Percentiles rank a stretch among this genome's conserved stretches.
These are phyloP conservation scores for Yarrowia osloensis DNA, from an alignment of 805 yeast genomes.

Conservation along the genomic window DNA sequence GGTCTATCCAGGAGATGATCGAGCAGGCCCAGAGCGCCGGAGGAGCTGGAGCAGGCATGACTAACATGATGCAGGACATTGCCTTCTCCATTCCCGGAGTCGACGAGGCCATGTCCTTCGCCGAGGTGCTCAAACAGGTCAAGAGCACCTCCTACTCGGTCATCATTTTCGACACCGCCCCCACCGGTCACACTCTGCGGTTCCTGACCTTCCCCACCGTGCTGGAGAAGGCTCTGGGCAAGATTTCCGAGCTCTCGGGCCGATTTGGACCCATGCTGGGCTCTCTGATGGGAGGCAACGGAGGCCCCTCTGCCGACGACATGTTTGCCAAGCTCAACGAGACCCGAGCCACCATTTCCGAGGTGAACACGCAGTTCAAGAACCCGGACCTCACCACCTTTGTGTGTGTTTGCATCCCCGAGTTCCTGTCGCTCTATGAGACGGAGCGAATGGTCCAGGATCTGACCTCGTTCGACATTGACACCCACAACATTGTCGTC, in stretches of 20 bases:
- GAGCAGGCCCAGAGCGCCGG: conserved; percentile 44
- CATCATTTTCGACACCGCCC: conserved; percentile 98
- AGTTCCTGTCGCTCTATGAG: conserved; percentile 91
- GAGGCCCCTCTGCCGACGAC: conserved; percentile 56
- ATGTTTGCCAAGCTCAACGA: conserved; percentile 77
- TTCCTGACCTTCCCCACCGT: conserved; percentile 94
- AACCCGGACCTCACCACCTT: conserved; percentile 91
- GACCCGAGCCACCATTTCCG: conserved; percentile 75
- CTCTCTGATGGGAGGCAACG: conserved; percentile 62
- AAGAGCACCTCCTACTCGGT: conserved; percentile 77
- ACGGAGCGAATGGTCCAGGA: conserved; percentile 98
- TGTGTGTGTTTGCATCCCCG: conserved; percentile 96
- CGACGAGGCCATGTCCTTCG: conserved; percentile 95
- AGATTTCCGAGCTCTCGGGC: conserved; percentile 82
- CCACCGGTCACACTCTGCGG: conserved; percentile 97
- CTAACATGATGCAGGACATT: conserved; percentile 79
- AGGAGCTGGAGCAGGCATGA: conserved; percentile 54
- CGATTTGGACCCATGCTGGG: conserved; percentile 88
- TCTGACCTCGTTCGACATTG: conserved; percentile 90
- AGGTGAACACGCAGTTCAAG: conserved; percentile 92
- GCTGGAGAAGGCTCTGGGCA: conserved; percentile 79
- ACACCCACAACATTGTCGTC: conserved; percentile 93
- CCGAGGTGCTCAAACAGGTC: conserved; percentile 97
- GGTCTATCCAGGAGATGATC: conserved; percentile 83
- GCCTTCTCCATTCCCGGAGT: conserved; percentile 97